These are phyloP conservation scores for Nicotiana benthamiana DNA, from an alignment of 257 asterid genomes.

Conservation along the genomic window DNA sequence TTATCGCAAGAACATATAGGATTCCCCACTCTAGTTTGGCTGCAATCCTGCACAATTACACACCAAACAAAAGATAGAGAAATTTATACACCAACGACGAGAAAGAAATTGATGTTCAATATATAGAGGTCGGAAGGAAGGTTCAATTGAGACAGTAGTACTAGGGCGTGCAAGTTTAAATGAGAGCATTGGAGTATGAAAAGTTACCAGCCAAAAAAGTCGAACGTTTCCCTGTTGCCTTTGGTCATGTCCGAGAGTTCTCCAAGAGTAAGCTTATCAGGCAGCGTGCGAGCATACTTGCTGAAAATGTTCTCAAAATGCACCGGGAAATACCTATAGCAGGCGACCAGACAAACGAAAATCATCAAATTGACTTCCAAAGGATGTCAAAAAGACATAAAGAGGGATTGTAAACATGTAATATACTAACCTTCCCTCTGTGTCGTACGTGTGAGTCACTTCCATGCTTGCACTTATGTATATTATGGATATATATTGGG, in stretches of 20 bases:
- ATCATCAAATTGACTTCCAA: neutral
- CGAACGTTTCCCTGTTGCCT: constrained; percentile 54
- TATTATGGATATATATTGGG: constrained; percentile 61
- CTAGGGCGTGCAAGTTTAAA: neutral
- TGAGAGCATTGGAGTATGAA: no score
- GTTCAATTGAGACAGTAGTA: neutral
- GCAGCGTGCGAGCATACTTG: constrained; percentile 47
- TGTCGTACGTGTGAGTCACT: constrained; percentile 74
- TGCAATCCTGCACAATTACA: constrained; percentile 22
- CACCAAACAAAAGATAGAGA: neutral
- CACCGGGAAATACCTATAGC: constrained; percentile 50
- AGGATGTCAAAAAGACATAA: no score
- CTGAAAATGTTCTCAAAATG: constrained; percentile 74
- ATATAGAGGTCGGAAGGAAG: neutral
- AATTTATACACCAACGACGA: no score
- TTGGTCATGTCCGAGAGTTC: constrained; percentile 80
- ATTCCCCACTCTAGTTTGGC: constrained; percentile 60
- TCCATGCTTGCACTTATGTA: constrained; percentile 80
- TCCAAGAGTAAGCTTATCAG: constrained; percentile 61
- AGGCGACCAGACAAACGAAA: neutral
- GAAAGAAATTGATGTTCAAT: neutral
- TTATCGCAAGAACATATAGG: constrained; percentile 56
- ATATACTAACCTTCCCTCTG: constrained; percentile 62
- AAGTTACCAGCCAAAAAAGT: constrained; percentile 26
- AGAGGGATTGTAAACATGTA: neutral